Percentiles rank a stretch among this genome's conserved stretches.
Evolutionary conservation across 2,329 filamentous ascomycete species (phyloP).

Genomic region (Colletotrichum cereale): DNA sequence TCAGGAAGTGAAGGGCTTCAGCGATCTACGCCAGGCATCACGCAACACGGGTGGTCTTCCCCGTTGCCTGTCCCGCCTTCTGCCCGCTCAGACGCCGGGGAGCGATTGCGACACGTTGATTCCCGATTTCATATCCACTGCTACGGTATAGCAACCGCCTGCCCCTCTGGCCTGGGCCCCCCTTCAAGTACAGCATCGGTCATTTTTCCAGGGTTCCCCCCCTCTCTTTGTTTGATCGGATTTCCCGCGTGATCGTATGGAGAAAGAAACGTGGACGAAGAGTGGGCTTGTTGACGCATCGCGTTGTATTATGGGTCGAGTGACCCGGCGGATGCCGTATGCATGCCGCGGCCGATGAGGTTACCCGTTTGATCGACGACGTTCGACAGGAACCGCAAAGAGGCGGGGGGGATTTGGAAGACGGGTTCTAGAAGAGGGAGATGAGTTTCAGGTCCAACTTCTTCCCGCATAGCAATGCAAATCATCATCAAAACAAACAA

Average conservation of each 20-base stretch:
- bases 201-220: slow-evolving; percentile 1
- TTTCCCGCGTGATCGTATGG: slow-evolving; percentile 18
- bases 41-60: slow-evolving; percentile 11
- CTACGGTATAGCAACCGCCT: not conserved
- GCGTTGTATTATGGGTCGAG: slow-evolving; percentile 14
- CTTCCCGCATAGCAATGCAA: not conserved
- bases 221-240: slow-evolving; percentile 18
- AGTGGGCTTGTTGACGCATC: not conserved
- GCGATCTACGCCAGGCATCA: slow-evolving; percentile 7
- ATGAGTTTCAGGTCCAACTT: slow-evolving; percentile 1
- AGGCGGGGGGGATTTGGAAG: not conserved
- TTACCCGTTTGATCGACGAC: slow-evolving; percentile 31
- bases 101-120: not conserved
- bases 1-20: slow-evolving; percentile 60
- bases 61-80: not conserved
- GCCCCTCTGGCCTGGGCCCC: not conserved
- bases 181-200: not conserved
- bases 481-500: not conserved
- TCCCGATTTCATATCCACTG: slow-evolving; percentile 8
- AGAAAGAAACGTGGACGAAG: not conserved
- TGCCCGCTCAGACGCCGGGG: slow-evolving; percentile 25
- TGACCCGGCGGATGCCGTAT: slow-evolving; percentile 16
- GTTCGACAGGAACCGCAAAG: not conserved
- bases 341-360: slow-evolving; percentile 26
- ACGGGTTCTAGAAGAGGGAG: not conserved